Base-by-base conservation (phyloP, 148 eudicot species). In the Silene conica region DNA sequence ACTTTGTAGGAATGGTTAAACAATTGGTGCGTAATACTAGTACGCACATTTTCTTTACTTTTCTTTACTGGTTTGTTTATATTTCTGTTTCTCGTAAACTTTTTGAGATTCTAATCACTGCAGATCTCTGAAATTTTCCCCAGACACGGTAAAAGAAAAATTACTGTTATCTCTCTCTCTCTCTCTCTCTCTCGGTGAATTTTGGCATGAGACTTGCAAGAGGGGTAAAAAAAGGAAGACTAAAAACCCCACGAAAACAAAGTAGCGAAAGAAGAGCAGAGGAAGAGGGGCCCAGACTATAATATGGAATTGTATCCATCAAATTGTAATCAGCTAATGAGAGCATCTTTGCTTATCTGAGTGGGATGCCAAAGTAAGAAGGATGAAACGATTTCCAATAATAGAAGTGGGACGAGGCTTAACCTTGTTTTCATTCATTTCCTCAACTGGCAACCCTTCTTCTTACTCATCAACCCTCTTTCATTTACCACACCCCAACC, bases 341-440 rank as follows among this genome's bases (percentile, higher is more conserved):
- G 26, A 16, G 28, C 31, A 43, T 15, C 25, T 45, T 9, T 41
- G 26, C 63, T 13, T 25, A 3, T 28, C 38, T 70, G 74, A 50
- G 70, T 69, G 75, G 75, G 75, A 60, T 74, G 64, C 72, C 34
- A 13, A 67, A 77, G 63, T 63, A 22, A 50, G 60, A 52, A 25
- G 8, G 15, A 74, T 59, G 19, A 56, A 54, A 55, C 52, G 28
- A 22, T 67, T 76, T 67, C 82, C 76, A 83, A 77, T 80, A 80
- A 77, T 80, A 61, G 86, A 80, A 78, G 81, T 75, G 79, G 77
- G 74, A 80, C 81, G 79, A 83, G 78, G 78, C 70, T 69, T 31
- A 13, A 21, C 20, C 63, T 21, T 58, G 22, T 19, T 38, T 65
- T 55, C 63, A 64, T 46, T 57, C 76, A 74, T 83, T 80, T 69